Base-by-base conservation (phyloP, 1,284 basidiomycete genomes). In the Neotropicomus parvogracilis region DNA sequence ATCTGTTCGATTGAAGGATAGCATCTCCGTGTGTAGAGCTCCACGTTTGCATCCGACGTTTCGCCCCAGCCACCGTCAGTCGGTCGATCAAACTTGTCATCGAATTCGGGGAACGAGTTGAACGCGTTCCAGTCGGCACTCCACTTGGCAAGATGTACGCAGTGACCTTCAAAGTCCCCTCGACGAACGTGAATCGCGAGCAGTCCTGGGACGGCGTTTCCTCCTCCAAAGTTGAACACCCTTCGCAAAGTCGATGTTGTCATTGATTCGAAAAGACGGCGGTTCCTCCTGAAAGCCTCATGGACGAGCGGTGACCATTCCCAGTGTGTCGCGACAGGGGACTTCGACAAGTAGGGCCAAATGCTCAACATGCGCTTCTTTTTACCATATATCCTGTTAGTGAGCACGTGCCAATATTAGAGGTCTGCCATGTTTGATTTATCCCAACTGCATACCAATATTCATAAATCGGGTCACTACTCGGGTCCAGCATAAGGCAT, bases 171-270 rank as follows among this genome's bases (percentile, higher is more conserved):
- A 58, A 75, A 85, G 60, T 84, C 82, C 4, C 83, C 83, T 19
- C 81, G 67, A 1, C 82, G 78, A 24, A 83, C 58, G 52, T 85
- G 82, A 4, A 85, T 59, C 1, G 74, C 81, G 10, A 85, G 63
- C 1, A 81, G 64, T 16, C 74, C 75, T 0, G 65, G 60, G 19
- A 72, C 56, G 17, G 50, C 49, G 4, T 40, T 38, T 41, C 55
- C 45, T 29, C 9, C 16, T 21, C 4, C 14, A 17, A 16, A 49
- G 34, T 14, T 41, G 44, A 42, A 46, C 12, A 40, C 38, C 32
- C 34, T 3, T 14, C 34, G 16, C 13, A 53, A 38, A 3, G 54
- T 43, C 6, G 61, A 31, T 7, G n/a, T 35, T 7, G 65, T 32
- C 6, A 13, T 35, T 7, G 65, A 59, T 19, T 57, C 54, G 49